Evolutionary conservation across 345 rosid genomes (phyloP), one percentile per base, ranked within the genome.

Genomic region (Pistacia atlantica): DNA sequence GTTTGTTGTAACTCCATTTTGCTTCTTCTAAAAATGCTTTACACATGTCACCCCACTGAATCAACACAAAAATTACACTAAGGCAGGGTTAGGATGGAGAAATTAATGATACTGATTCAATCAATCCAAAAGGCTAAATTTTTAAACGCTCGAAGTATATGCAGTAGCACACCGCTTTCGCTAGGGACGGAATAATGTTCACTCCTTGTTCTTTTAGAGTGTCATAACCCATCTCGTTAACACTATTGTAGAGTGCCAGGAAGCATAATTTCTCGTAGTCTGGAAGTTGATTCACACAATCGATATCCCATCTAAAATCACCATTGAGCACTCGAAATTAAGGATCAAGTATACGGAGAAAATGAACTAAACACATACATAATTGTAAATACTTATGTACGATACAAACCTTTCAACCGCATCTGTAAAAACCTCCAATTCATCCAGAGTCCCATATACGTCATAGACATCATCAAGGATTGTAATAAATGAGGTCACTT

Each of bases 211-310:
- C 72, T 65, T 82, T 77, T 14, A 87, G 82, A 65, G 68, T 51
- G 33, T 87, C 85, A 5, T 85, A 82, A 46, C 80, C 86, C 78
- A 88, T 83, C 52, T 82, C 90, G 33, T 88, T 85, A 1, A 83
- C 72, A 22, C 84, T 69, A 73, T 86, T 87, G 58, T 81, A 77
- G 14, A 85, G 77, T 56, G 84, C 87, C 20, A 85, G 51, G 65
- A 73, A 89, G 55, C 81, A 84, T 25, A 89, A 7, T 59, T 81
- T 83, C 90, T 84, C 81, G 25, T 77, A 84, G 25, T 71, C 70
- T 9, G 92, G 92, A 49, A 87, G 83, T 57, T 69, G 60, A 31
- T 63, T 14, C 31, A 80, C 57, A 0, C 73, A 85, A 28, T 77
- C n/a, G 31, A 85, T 55, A 71, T 89, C 87, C 89, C 92, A 89